Evolutionary conservation across 1,284 basidiomycete genomes (phyloP).

Genomic region (Thecaphora thlaspeos): DNA sequence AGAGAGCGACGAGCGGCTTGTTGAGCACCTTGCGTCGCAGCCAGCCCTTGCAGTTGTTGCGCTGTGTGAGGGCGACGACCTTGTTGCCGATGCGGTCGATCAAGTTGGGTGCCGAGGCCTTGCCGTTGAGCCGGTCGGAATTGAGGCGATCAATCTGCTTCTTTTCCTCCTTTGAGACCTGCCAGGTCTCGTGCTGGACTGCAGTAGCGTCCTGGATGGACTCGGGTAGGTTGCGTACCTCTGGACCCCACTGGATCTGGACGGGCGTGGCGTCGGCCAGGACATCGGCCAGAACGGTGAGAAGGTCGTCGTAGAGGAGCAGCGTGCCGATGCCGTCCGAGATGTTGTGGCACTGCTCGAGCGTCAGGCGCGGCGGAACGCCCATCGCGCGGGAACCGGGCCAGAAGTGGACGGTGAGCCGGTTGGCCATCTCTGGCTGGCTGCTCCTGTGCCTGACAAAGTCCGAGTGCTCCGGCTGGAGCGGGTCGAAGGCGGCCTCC

Average conservation of each 20-base stretch:
- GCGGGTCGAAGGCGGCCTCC: too few relatives aligned
- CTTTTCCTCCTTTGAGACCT: conserved; percentile 5
- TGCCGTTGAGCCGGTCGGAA: conserved; percentile 19
- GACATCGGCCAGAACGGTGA: conserved; percentile 8
- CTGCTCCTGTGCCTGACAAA: too few relatives aligned
- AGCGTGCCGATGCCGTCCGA: conserved; percentile 22
- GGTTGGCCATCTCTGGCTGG: too few relatives aligned
- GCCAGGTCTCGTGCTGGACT: conserved; percentile 8
- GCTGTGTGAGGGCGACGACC: conserved; percentile 6
- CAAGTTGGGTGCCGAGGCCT: conserved; percentile 7
- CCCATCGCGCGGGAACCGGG: too few relatives aligned
- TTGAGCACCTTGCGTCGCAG: conserved; percentile 6
- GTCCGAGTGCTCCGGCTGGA: too few relatives aligned
- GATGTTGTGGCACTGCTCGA: conserved; percentile 20
- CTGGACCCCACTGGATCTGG: too few relatives aligned
- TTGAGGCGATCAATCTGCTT: conserved; percentile 12
- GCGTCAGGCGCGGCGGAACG: conserved; percentile 7
- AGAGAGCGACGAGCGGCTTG: conserved; percentile 12
- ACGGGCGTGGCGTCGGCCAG: too few relatives aligned
- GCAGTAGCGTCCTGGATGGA: too few relatives aligned
- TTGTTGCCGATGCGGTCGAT: conserved; percentile 10
- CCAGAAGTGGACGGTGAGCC: too few relatives aligned
- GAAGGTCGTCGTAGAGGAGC: conserved; percentile 12
- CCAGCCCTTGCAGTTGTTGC: not conserved
- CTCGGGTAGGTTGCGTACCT: too few relatives aligned